Evolutionary conservation across 2,329 filamentous ascomycete species (phyloP).

Genomic region (Gremmenia infestans): DNA sequence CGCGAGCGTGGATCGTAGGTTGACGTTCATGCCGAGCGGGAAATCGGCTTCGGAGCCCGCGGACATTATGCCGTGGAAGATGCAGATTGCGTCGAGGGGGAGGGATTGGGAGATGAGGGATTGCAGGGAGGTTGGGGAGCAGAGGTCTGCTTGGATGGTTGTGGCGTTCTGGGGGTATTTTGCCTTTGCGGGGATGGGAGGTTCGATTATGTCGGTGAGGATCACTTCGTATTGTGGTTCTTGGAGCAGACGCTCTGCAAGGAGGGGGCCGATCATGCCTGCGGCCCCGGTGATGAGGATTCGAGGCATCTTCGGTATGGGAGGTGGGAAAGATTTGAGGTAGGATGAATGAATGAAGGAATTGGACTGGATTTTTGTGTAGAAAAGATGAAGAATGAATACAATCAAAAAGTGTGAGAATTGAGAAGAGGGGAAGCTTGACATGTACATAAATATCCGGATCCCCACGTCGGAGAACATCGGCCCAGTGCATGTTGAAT

Average conservation of each 20-base stretch:
- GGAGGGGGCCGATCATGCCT: conserved; percentile 60
- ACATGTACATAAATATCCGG: background rate
- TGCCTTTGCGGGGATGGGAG: conserved; percentile 42
- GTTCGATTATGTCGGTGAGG: conserved; percentile 52
- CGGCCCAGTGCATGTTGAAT: background rate
- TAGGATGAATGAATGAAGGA: too few species aligned
- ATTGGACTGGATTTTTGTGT: too few species aligned
- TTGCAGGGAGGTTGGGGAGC: conserved; percentile 29
- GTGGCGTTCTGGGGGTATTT: conserved; percentile 23
- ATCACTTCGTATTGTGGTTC: conserved; percentile 42
- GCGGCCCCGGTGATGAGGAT: conserved; percentile 61
- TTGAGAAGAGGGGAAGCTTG: background rate
- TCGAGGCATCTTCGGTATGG: conserved; percentile 23
- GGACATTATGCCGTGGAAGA: conserved; percentile 63
- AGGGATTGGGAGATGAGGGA: conserved; percentile 27
- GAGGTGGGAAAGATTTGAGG: background rate
- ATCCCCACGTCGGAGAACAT: background rate
- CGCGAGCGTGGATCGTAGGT: conserved; percentile 50
- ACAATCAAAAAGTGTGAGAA: background rate
- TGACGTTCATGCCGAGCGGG: conserved; percentile 49
- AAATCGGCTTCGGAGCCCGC: conserved; percentile 55
- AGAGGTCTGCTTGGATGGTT: conserved; percentile 32
- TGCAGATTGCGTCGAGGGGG: conserved; percentile 47
- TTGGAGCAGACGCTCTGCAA: conserved; percentile 51
- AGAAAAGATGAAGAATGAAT: background rate